Evolutionary conservation across 2,329 filamentous ascomycete species (phyloP), one percentile per base, ranked within the genome.

Genomic region (Blastomyces gilchristii): DNA sequence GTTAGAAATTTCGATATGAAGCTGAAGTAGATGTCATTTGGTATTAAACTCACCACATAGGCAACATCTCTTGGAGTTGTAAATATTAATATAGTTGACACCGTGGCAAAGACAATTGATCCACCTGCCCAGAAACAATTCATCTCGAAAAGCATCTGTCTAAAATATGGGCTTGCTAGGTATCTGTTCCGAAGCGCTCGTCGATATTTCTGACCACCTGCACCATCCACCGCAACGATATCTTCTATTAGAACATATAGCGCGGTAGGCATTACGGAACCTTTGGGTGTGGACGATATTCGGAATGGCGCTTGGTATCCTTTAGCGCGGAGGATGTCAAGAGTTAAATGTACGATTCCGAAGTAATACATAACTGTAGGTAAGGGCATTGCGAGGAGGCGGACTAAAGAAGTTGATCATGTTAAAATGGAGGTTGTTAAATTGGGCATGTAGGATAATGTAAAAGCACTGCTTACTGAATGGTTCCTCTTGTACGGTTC

Each of bases 241-340:
- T 89, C 86, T 72, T 89, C 86, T 34, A 88, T 82, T 39, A 88
- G 79, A 59, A 86, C 86, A 67, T 87, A 86, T 1, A 83, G 79
- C 2, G 83, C 81, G 0, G 86, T 86, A 2, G 82, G 79, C 63
- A 87, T 82, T 5, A 72, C 75, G 18, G 79, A 79, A 22, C 85
- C 85, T 69, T 85, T 86, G 0, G 79, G 79, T 0, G 84, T 83
- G 1, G 85, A 87, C 61, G 84, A 87, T 65, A 88, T 84, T 56
- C 84, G 82, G 69, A 85, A 86, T 0, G 84, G 85, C 0, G 85
- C 81, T 68, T 75, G 77, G 65, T 70, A 73, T n/a, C 77, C 75
- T 62, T 68, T 67, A 50, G 73, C 72, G 54, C 75, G 76, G n/a
- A 78, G 74, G 34, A 78, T 68, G 61, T 77, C 75, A 61, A 79